Base-by-base conservation (phyloP, 2,329 filamentous ascomycete genomes). In the Fusarium burgessii region DNA sequence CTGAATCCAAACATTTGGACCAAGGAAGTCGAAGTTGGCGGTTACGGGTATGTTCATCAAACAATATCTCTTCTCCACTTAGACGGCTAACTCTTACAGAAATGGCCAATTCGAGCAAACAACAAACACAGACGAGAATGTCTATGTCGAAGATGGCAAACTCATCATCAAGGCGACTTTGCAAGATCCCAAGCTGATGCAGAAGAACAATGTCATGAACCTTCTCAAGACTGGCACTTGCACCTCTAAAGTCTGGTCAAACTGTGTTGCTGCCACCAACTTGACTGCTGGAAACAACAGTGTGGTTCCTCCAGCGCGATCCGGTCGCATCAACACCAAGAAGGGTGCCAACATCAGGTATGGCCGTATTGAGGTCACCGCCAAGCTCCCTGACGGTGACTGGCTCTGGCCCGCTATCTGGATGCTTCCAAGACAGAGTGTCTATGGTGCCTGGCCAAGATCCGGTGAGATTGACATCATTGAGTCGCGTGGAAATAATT, bases 371-470 rank as follows among this genome's bases (percentile, higher is more conserved):
- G 92, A 97, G 78, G 93, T 97, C 8, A 90, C 87, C 3, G 93
- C 93, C 29, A 91, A 91, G 80, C 82, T 96, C 32, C 93, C 93
- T 7, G 80, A 84, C 50, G 93, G 93, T 58, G 93, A 96, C 82
- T 96, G 93, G 93, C 86, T 97, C 14, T 96, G 93, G 93, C 93
- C 93, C 4, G 93, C 93, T n/a, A 95, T 97, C 76, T 95, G 92
- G 92, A 93, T 97, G 92, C 85, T 96, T 84, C 93, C 93, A 2
- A 89, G 89, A 49, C 84, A 91, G 45, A 85, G 90, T 58, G 90
- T 84, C 1, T 97, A 96, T 78, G 93, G 93, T 2, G 76, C 86
- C 2, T 97, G 93, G 93, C 93, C 93, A 3, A 82, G 84, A 11
- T 94, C 92, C 12, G 93, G 93, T 47, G 93, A 96, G 81, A 96